Conservation (phyloP, 495 filamentous ascomycete species). For the Annulohypoxylon moriforme region DNA sequence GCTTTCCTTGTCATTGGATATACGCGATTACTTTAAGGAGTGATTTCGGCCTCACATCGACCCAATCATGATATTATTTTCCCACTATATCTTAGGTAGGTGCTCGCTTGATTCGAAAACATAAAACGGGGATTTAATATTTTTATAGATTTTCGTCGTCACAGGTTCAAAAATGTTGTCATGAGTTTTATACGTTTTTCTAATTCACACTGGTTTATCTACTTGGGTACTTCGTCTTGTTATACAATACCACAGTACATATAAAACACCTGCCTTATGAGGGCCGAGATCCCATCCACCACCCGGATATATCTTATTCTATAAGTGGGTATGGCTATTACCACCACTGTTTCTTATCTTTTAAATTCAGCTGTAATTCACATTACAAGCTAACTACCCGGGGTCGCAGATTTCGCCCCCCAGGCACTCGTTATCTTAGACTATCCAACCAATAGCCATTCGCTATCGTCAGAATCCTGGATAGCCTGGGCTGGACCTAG, state of each 20-base stretch:
- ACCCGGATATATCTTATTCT: background rate
- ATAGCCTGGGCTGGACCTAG: slow-evolving; percentile 3
- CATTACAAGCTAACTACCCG: slow-evolving; percentile 14
- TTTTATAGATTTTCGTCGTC: background rate
- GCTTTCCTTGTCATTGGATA: background rate
- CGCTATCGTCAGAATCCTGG: background rate
- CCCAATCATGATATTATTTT: background rate
- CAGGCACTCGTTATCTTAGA: slow-evolving; percentile 27
- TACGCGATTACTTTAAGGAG: background rate
- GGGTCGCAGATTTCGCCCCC: slow-evolving; percentile 22
- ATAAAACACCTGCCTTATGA: slow-evolving; percentile 1
- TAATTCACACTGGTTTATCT: background rate
- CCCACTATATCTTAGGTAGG: background rate
- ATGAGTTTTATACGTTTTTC: background rate
- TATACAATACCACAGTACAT: background rate
- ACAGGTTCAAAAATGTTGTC: background rate
- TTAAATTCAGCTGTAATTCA: slow-evolving; percentile 17
- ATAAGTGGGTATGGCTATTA: slow-evolving; percentile 10
- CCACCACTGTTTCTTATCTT: slow-evolving; percentile 10
- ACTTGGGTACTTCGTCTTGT: background rate
- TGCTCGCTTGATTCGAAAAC: background rate
- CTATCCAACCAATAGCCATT: slow-evolving; percentile 26
- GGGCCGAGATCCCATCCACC: background rate
- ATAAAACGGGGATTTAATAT: background rate
- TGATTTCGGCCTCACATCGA: background rate